Evolutionary conservation across 129 eudicot genomes (phyloP).

Genomic region (Pseudognaphalium luteoalbum): DNA sequence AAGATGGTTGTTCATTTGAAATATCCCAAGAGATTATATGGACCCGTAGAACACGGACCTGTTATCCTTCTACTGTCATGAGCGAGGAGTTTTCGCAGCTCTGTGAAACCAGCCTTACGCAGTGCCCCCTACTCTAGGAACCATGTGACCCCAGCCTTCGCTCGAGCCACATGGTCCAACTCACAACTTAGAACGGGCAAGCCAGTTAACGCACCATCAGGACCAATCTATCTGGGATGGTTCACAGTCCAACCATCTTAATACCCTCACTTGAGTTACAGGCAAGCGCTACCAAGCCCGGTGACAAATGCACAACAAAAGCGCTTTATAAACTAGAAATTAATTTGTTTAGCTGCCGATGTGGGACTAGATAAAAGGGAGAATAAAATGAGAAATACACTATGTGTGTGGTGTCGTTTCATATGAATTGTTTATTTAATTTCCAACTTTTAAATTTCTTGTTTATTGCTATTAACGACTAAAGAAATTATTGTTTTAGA

Average conservation of each 20-base stretch:
- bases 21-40: neutral
- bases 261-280: constrained; percentile 5
- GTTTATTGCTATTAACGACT: too few species aligned
- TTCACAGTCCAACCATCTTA: neutral
- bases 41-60: neutral
- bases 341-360: too few species aligned
- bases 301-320: neutral
- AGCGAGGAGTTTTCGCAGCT: neutral
- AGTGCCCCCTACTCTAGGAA: neutral
- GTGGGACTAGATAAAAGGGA: too few species aligned
- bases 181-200: constrained; percentile 21
- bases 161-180: constrained; percentile 3
- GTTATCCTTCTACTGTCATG: neutral
- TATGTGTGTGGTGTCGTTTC: too few species aligned
- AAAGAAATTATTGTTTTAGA: too few species aligned
- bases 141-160: constrained; percentile 3
- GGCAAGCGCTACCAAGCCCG: constrained; percentile 13
- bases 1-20: neutral
- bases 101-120: neutral
- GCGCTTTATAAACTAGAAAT: neutral
- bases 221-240: neutral
- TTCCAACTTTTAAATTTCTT: too few species aligned
- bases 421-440: too few species aligned
- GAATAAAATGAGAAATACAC: too few species aligned
- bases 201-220: neutral